phyloP scores from a whole-genome alignment of 1,139 yeast species.

The Candida neerlandica region DNA sequence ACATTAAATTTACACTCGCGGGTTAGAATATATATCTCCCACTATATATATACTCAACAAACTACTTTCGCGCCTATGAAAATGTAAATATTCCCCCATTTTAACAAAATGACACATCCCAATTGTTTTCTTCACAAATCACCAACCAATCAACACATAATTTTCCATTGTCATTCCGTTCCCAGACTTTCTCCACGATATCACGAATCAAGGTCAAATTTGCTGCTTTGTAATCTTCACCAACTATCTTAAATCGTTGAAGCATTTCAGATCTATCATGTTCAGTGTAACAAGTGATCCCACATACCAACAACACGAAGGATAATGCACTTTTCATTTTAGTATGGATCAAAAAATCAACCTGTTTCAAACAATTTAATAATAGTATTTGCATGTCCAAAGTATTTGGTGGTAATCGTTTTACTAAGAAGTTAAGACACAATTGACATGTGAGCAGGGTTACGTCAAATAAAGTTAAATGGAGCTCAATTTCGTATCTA shows the following conservation, averaged over 20 bases:
- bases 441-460: constrained; percentile 29
- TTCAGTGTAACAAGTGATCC: constrained; percentile 31
- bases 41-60: no score
- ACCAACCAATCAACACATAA: constrained; percentile 31
- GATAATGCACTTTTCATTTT: constrained; percentile 29
- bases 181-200: constrained; percentile 31
- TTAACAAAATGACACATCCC: constrained; percentile 27
- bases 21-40: no score
- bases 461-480: constrained; percentile 31
- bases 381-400: constrained; percentile 33
- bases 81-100: no score
- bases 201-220: constrained; percentile 30
- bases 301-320: constrained; percentile 37
- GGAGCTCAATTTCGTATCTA: constrained; percentile 19
- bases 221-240: constrained; percentile 27
- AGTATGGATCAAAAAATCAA: constrained; percentile 26
- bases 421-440: constrained; percentile 29
- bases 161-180: constrained; percentile 26
- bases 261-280: constrained; percentile 28
- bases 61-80: background rate
- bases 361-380: constrained; percentile 21
- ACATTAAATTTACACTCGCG: no score
- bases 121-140: constrained; percentile 31
- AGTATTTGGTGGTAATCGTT: constrained; percentile 27
- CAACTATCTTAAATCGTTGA: constrained; percentile 24